Evolutionary conservation across 2,329 filamentous ascomycete genomes (phyloP).

Genomic region (Colletotrichum noveboracense): DNA sequence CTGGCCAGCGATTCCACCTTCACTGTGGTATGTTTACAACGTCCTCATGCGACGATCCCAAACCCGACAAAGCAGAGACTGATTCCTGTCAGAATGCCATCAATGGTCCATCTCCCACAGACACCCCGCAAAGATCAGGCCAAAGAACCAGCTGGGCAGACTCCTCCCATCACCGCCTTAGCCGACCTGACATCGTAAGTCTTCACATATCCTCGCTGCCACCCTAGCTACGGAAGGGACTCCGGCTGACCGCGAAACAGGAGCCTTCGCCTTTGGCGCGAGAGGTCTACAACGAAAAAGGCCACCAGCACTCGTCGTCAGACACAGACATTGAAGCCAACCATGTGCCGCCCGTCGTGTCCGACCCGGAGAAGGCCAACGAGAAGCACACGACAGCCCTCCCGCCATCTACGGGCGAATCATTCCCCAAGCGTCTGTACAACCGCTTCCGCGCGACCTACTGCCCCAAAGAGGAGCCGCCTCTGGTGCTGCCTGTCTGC

Average conservation of each 20-base stretch:
- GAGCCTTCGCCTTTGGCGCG: constrained; percentile 20
- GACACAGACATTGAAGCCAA: constrained; percentile 14
- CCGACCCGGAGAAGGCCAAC: constrained; percentile 9
- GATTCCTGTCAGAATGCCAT: constrained; percentile 13
- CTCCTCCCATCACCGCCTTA: constrained; percentile 16
- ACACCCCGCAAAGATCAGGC: neutral
- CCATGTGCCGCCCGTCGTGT: constrained; percentile 5
- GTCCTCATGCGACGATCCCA: neutral
- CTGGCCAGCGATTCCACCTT: constrained; percentile 24
- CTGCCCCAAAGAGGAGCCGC: constrained; percentile 35
- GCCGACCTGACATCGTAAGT: constrained; percentile 20
- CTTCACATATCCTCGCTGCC: neutral
- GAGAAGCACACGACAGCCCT: constrained; percentile 19
- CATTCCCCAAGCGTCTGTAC: constrained; percentile 26
- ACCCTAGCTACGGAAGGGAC: no score
- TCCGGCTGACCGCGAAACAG: neutral
- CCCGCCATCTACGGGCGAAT: neutral
- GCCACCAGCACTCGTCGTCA: neutral
- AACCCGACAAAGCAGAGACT: neutral
- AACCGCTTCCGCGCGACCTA: constrained; percentile 34
- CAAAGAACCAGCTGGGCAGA: constrained; percentile 10
- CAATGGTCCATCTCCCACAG: neutral
- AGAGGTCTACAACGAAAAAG: constrained; percentile 18
- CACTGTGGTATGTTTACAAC: constrained; percentile 15
- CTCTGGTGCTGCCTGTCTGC: constrained; percentile 37